phyloP scores from a whole-genome alignment of 2,329 filamentous ascomycete genomes.

The Tolypocladium ovalisporum region DNA sequence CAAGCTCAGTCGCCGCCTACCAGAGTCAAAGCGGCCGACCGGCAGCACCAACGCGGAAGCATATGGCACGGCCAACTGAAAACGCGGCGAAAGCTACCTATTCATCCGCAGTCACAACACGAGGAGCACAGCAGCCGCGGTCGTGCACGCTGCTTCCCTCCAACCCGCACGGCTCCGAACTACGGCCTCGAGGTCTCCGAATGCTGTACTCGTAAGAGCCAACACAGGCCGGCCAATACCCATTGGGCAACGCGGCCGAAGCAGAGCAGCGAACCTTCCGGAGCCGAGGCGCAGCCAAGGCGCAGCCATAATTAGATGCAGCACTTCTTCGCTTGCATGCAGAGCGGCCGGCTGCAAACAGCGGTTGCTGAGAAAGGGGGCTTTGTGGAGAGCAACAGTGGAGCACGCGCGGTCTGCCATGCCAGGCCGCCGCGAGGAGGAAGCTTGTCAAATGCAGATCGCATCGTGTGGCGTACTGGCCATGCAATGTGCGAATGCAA shows the following conservation, averaged over 20 bases:
- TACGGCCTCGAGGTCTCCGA: not conserved
- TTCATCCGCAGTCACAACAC: not conserved
- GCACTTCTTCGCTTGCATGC: not conserved
- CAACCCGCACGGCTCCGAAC: not conserved
- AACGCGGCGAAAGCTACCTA: not conserved
- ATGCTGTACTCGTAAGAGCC: too few species aligned
- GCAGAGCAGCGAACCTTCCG: not conserved
- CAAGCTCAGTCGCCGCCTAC: not conserved
- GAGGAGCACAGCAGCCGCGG: not conserved
- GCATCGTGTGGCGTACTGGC: not conserved
- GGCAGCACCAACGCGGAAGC: not conserved
- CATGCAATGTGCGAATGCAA: not conserved
- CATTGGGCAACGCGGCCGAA: not conserved
- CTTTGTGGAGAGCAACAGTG: not conserved
- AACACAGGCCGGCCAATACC: too few species aligned
- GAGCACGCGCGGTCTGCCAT: too few species aligned
- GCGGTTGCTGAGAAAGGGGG: not conserved
- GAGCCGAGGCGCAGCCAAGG: not conserved
- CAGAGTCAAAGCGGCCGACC: not conserved
- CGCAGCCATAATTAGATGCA: not conserved
- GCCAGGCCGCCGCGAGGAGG: too few species aligned
- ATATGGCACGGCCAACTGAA: not conserved
- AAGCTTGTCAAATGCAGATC: not conserved
- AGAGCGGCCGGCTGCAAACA: not conserved
- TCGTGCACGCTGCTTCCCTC: too few species aligned